These are phyloP conservation scores for Claviceps maximensis DNA, from an alignment of 2,329 filamentous ascomycete species.

Conservation along the genomic window DNA sequence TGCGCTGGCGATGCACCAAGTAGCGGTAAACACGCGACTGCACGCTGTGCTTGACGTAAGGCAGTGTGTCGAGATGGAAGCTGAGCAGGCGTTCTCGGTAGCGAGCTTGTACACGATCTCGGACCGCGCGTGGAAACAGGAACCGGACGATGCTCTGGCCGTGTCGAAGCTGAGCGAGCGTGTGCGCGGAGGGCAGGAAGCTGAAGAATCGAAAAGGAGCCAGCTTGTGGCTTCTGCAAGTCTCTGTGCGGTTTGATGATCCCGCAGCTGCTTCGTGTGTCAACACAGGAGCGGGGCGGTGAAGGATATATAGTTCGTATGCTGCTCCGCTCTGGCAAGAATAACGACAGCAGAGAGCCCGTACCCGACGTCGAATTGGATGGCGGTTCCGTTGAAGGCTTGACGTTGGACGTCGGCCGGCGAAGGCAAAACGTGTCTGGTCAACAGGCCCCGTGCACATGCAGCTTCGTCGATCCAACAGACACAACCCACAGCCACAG, in stretches of 20 bases:
- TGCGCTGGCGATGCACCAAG: conserved; percentile 51
- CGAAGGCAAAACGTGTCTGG: not conserved
- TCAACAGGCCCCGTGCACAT: no score
- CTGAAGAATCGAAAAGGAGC: conserved; percentile 30
- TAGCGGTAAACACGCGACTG: conserved; percentile 69
- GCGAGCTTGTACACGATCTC: conserved; percentile 44
- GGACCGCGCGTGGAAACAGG: conserved; percentile 51
- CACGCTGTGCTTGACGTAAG: conserved; percentile 53
- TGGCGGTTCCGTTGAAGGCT: no score
- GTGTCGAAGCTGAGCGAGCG: conserved; percentile 24
- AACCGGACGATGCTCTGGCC: conserved; percentile 45
- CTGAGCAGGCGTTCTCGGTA: conserved; percentile 53
- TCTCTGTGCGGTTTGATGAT: not conserved
- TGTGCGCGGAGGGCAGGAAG: conserved; percentile 15
- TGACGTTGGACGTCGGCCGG: not conserved
- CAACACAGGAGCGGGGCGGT: not conserved
- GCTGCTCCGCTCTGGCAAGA: not conserved
- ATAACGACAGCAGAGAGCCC: no score
- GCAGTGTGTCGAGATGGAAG: conserved; percentile 64
- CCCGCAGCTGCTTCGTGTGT: not conserved
- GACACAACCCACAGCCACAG: no score
- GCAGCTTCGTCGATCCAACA: no score
- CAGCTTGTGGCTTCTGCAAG: conserved; percentile 29
- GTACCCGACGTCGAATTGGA: not conserved
- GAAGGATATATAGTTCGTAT: not conserved